Conservation (phyloP, 768 basidiomycete genomes). For the Mycena albidolilacea region DNA sequence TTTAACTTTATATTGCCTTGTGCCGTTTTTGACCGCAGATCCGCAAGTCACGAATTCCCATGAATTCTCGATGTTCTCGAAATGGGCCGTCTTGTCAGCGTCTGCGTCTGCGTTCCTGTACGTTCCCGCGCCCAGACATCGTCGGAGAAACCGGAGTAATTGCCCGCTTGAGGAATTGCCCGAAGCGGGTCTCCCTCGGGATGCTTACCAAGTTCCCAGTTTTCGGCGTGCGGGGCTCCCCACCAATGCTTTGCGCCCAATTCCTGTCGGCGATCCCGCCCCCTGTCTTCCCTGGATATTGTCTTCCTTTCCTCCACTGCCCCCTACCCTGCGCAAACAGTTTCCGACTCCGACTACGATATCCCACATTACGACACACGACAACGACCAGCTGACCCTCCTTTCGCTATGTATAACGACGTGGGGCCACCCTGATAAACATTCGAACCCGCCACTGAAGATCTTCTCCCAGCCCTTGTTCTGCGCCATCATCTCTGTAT, state of each 20-base stretch:
- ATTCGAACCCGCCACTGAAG: conserved; percentile 16
- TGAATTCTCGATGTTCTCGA: not conserved
- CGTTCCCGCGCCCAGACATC: not conserved
- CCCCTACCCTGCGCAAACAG: too few species aligned
- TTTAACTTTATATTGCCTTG: conserved; percentile 22
- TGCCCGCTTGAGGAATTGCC: too few species aligned
- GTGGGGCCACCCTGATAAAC: conserved; percentile 17
- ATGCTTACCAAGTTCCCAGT: conserved; percentile 1
- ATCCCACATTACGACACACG: conserved; percentile 22
- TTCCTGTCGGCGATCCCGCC: not conserved
- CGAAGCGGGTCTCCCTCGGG: too few species aligned
- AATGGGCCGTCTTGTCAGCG: conserved; percentile 18
- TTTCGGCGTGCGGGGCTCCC: not conserved
- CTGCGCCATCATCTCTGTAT: conserved; percentile 11
- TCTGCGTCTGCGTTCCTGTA: conserved; percentile 17
- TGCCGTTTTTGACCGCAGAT: not conserved
- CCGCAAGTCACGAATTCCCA: not conserved
- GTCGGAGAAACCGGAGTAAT: conserved; percentile 11
- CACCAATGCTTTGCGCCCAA: conserved; percentile 5
- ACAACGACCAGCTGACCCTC: conserved; percentile 19
- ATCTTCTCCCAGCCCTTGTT: conserved; percentile 20
- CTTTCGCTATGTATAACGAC: conserved; percentile 15
- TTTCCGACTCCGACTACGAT: too few species aligned
- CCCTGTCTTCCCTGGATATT: not conserved
- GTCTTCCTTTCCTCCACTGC: too few species aligned